Conservation (phyloP, 108 stramenopile species). For the Cyclotella baltica region DNA sequence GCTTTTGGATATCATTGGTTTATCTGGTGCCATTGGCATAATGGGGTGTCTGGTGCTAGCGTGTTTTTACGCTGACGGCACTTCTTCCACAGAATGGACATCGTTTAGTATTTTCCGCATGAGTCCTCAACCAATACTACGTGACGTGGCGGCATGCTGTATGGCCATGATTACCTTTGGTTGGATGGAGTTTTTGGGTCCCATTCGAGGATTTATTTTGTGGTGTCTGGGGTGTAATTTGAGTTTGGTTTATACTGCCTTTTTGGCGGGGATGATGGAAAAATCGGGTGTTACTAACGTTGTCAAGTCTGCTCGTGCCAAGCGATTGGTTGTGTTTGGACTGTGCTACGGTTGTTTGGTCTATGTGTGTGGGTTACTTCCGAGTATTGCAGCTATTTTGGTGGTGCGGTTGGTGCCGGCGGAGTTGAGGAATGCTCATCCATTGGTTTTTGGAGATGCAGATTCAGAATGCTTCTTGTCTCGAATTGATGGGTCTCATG, state of each 20-base stretch:
- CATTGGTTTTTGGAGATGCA: background rate
- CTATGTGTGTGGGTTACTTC: slow-evolving; percentile 22
- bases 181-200: slow-evolving; percentile 35
- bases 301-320: slow-evolving; percentile 22
- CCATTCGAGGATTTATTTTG: slow-evolving; percentile 27
- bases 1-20: slow-evolving; percentile 18
- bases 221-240: slow-evolving; percentile 26
- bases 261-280: slow-evolving; percentile 33
- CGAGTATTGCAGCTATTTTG: slow-evolving; percentile 31
- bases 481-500: background rate
- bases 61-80: slow-evolving; percentile 42
- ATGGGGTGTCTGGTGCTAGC: slow-evolving; percentile 32
- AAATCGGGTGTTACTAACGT: slow-evolving; percentile 13
- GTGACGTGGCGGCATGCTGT: slow-evolving; percentile 37
- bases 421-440: background rate
- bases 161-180: slow-evolving; percentile 47
- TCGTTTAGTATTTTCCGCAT: slow-evolving; percentile 21
- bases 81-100: slow-evolving; percentile 31
- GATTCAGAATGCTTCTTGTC: slow-evolving; percentile 43
- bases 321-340: slow-evolving; percentile 46
- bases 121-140: slow-evolving; percentile 20
- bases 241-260: slow-evolving; percentile 37
- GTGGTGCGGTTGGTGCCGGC: slow-evolving; percentile 16
- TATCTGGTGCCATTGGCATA: slow-evolving; percentile 19
- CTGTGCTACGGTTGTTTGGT: slow-evolving; percentile 48